A percentile compares a stretch with the other conserved stretches of the same genome.
phyloP scores from a whole-genome alignment of 257 asterid genomes.

The Fraxinus cuspidata region DNA sequence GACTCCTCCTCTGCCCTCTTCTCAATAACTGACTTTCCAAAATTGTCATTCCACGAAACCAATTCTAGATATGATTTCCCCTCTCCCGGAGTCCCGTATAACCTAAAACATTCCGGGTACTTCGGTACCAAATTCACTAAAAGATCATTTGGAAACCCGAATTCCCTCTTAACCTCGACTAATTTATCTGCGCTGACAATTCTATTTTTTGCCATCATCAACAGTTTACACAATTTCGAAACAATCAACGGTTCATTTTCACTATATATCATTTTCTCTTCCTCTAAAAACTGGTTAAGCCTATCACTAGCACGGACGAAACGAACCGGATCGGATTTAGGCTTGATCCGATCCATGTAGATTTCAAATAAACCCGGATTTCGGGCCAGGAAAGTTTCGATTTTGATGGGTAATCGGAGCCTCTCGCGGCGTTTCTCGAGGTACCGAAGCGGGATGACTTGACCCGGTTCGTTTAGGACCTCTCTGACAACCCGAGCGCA shows the following conservation, averaged over 20 bases:
- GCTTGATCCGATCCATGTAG: constrained; percentile 66
- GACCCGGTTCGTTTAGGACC: constrained; percentile 90
- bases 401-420: constrained; percentile 50
- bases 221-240: constrained; percentile 72
- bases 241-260: constrained; percentile 62
- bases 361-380: constrained; percentile 73
- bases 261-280: constrained; percentile 49
- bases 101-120: constrained; percentile 64
- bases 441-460: constrained; percentile 68
- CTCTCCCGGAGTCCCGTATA: constrained; percentile 66
- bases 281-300: constrained; percentile 57
- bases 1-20: constrained; percentile 80
- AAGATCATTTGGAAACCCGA: constrained; percentile 84
- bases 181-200: constrained; percentile 68
- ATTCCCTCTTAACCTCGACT: constrained; percentile 85
- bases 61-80: constrained; percentile 64
- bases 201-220: constrained; percentile 76
- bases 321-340: constrained; percentile 56
- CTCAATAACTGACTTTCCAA: constrained; percentile 66
- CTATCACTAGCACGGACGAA: constrained; percentile 63
- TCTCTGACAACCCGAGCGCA: constrained; percentile 76
- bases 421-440: constrained; percentile 82
- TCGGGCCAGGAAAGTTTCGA: constrained; percentile 50
- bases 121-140: constrained; percentile 66
- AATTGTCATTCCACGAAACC: constrained; percentile 56